Evolutionary conservation across 495 filamentous ascomycete species (phyloP).

Genomic region (Umbilicaria muhlenbergii): DNA sequence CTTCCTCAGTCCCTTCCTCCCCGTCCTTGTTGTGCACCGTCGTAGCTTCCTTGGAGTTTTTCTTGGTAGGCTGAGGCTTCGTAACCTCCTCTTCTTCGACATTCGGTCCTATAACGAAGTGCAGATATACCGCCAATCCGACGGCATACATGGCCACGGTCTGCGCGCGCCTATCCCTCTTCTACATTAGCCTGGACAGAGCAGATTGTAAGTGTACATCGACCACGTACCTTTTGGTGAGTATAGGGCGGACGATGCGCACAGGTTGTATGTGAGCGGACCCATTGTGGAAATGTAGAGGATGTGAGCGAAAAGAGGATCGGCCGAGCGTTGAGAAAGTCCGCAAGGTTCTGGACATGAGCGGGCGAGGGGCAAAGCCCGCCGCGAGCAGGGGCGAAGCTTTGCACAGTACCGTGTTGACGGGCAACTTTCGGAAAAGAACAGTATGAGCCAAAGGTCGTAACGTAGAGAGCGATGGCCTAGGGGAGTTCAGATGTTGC

Average conservation of each 20-base stretch:
- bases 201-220: background rate
- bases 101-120: slow-evolving; percentile 5
- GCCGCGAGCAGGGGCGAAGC: background rate
- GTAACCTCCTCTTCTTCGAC: slow-evolving; percentile 3
- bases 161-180: no score
- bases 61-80: slow-evolving; percentile 1
- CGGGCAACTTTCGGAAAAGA: no score
- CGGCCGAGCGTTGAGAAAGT: slow-evolving; percentile 7
- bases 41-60: slow-evolving; percentile 11
- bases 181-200: background rate
- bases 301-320: slow-evolving; percentile 1
- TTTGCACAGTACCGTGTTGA: background rate
- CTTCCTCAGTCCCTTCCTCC: background rate
- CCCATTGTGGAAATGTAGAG: background rate
- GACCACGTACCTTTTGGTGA: slow-evolving; percentile 2
- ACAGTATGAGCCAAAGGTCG: no score
- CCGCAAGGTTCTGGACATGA: slow-evolving; percentile 15
- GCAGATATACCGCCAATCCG: background rate
- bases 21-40: slow-evolving; percentile 5
- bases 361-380: slow-evolving; percentile 4
- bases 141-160: no score
- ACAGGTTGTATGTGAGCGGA: slow-evolving; percentile 3
- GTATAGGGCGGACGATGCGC: slow-evolving; percentile 2
- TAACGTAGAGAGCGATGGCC: no score
- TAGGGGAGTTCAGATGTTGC: no score